Evolutionary conservation across 768 basidiomycete species (phyloP), one percentile per base, ranked within the genome.

Genomic region (Fomitopsis pulvina): DNA sequence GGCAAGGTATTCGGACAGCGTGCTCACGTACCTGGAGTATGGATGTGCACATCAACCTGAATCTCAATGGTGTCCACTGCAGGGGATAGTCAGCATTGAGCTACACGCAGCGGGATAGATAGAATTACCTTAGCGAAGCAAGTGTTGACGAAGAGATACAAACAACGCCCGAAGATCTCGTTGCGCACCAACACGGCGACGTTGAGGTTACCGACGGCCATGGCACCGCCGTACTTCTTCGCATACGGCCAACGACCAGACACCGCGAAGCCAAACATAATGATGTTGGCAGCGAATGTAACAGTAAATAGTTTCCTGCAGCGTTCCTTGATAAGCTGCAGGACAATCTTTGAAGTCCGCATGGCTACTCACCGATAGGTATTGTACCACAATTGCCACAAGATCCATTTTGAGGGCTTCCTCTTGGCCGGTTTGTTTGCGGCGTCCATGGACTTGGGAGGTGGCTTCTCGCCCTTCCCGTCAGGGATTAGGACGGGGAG

Each of bases 21-120:
- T n/a, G n/a, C n/a, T 40, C 10, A 32, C 7, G 10, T 26, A 14
- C 81, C 73, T 84, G 83, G 32, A 87, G 73, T 9, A 81, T 77
- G 24, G 85, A 86, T 0, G 85, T 87, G 67, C 83, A 85, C 25
- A 77, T 81, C 18, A 87, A 71, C 51, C 86, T 76, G 67, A 75
- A 87, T 75, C 75, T 79, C 26, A 88, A 70, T 20, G 86, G 86
- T 1, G 86, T 66, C 86, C 86, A 87, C 81, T 85, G n/a, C n/a
- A n/a, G 37, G 32, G 16, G 50, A 34, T 40, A 38, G 29, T 50
- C 18, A 49, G 40, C 40, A 14, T 7, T 24, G 5, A 5, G 38
- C 14, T 20, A 29, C 37, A 34, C n/a, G 5, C 21, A 41, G 40
- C n/a, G 3, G 47, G 52, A 47, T 45, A 37, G n/a, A 40, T 21